phyloP scores from a whole-genome alignment of 2,329 filamentous ascomycete genomes.

The Juglanconis oblonga region DNA sequence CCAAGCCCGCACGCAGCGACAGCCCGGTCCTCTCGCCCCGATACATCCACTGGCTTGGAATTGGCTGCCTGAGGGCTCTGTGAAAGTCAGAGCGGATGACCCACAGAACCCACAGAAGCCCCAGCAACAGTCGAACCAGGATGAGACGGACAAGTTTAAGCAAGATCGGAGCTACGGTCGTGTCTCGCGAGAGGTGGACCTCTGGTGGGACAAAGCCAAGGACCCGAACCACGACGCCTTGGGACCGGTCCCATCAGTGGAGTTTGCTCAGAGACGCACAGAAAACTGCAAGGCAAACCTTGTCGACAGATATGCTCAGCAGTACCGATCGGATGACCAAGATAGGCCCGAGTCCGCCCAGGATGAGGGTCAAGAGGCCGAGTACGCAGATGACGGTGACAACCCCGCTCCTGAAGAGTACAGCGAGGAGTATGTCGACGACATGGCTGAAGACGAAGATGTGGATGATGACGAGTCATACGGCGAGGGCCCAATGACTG shows the following conservation, averaged over 20 bases:
- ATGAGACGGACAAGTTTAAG: constrained; percentile 55
- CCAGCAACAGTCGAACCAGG: constrained; percentile 43
- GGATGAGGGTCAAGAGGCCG: constrained; percentile 36
- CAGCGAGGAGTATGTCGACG: constrained; percentile 34
- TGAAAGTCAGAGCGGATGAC: constrained; percentile 34
- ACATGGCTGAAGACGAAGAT: constrained; percentile 64
- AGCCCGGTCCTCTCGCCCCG: constrained; percentile 47
- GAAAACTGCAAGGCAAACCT: constrained; percentile 59
- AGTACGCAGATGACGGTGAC: constrained; percentile 32
- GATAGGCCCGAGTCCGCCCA: constrained; percentile 32
- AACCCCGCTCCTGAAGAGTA: constrained; percentile 30
- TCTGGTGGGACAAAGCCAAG: constrained; percentile 61
- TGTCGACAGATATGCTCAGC: constrained; percentile 51
- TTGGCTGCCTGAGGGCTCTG: constrained; percentile 44
- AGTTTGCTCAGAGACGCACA: constrained; percentile 55
- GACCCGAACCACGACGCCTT: constrained; percentile 60
- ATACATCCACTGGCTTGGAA: constrained; percentile 54
- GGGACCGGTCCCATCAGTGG: constrained; percentile 59
- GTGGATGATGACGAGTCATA: constrained; percentile 76
- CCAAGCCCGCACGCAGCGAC: constrained; percentile 38
- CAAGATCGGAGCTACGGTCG: constrained; percentile 58
- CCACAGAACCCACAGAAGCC: constrained; percentile 36
- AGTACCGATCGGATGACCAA: constrained; percentile 40
- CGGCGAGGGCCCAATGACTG: constrained; percentile 73
- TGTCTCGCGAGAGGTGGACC: constrained; percentile 63